Conservation (phyloP, 179 eudicot genomes). For the Actinidia chinensis region DNA sequence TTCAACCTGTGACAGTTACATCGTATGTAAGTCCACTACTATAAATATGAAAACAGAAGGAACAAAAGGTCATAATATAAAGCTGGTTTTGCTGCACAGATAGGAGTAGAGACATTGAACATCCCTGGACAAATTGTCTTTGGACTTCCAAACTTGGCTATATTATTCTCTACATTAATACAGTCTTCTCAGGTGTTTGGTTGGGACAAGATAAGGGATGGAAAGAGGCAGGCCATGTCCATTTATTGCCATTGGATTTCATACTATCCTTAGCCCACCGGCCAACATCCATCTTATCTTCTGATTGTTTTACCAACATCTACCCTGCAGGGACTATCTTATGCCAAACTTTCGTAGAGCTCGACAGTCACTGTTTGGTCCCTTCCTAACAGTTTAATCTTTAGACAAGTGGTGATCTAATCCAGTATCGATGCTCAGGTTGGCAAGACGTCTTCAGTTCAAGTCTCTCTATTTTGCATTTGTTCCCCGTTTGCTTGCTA, state of each 20-base stretch:
- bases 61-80: constrained; percentile 3
- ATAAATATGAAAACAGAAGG: neutral
- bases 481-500: no score
- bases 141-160: neutral
- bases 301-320: neutral
- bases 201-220: neutral
- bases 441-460: no score
- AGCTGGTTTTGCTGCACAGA: neutral
- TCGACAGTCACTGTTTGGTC: neutral
- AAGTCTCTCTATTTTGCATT: no score
- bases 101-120: neutral
- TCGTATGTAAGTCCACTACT: neutral
- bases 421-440: neutral
- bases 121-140: neutral
- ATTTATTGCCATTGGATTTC: neutral
- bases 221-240: neutral
- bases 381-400: neutral
- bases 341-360: neutral
- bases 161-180: neutral
- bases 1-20: constrained; percentile 57
- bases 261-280: neutral
- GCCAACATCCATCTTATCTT: neutral
- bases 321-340: neutral
- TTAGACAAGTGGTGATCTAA: neutral
- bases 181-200: neutral